A percentile compares a stretch with the other conserved stretches of the same genome.
These are phyloP conservation scores for Mycena galericulata DNA, from an alignment of 768 basidiomycete species.

Conservation along the genomic window DNA sequence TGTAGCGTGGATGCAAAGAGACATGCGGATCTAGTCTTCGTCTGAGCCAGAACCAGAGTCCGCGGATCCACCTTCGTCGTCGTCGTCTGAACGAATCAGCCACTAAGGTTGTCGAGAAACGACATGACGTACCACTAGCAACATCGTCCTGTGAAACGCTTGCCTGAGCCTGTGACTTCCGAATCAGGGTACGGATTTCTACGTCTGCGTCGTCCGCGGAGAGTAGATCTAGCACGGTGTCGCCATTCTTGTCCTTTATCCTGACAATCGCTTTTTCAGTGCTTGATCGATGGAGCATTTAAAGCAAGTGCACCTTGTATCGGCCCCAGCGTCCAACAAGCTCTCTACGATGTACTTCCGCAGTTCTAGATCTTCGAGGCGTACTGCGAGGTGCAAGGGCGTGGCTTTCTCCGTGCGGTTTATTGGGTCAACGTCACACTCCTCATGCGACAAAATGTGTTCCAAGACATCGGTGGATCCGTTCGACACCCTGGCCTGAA, in stretches of 20 bases:
- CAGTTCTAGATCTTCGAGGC: slow-evolving; percentile 65
- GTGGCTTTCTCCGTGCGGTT: slow-evolving; percentile 79
- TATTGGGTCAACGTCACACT: slow-evolving; percentile 84
- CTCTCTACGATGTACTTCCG: slow-evolving; percentile 68
- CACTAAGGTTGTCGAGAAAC: not conserved
- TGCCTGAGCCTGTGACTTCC: slow-evolving; percentile 64
- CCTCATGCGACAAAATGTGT: slow-evolving; percentile 77
- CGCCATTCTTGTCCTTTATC: slow-evolving; percentile 78
- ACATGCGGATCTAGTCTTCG: slow-evolving; percentile 39
- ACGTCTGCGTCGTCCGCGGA: slow-evolving; percentile 61
- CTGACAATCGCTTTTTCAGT: slow-evolving; percentile 47
- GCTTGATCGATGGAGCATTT: not conserved
- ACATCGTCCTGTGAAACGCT: slow-evolving; percentile 71
- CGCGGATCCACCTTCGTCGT: slow-evolving; percentile 41
- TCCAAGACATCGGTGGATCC: slow-evolving; percentile 77
- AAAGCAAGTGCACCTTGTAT: slow-evolving; percentile 64
- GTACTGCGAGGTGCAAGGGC: slow-evolving; percentile 81
- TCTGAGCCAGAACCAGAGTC: slow-evolving; percentile 52
- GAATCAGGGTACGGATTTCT: slow-evolving; percentile 63
- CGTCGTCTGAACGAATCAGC: slow-evolving; percentile 30
- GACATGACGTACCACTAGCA: slow-evolving; percentile 62
- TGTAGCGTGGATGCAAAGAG: not conserved
- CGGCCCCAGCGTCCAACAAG: slow-evolving; percentile 84
- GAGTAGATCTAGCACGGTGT: slow-evolving; percentile 67
- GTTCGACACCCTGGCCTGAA: slow-evolving; percentile 57